These are phyloP conservation scores for Hymenoscyphus infarciens DNA, from an alignment of 2,329 filamentous ascomycete genomes.

Conservation along the genomic window DNA sequence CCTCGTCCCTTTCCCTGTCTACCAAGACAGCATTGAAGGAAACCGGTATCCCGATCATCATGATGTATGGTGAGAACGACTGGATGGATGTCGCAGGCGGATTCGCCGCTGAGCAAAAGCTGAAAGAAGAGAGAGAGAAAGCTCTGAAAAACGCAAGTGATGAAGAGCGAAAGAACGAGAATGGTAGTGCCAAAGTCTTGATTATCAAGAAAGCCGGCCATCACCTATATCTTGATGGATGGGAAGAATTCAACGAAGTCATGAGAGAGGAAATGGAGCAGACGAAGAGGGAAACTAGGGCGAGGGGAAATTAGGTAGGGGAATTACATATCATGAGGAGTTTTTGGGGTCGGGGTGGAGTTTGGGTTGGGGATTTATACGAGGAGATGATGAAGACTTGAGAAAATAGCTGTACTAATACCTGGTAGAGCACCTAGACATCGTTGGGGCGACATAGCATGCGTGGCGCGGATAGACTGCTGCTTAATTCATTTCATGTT, in stretches of 20 bases:
- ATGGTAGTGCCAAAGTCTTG: constrained; percentile 77
- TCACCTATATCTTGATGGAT: constrained; percentile 68
- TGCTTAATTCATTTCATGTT: neutral
- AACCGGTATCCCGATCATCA: constrained; percentile 74
- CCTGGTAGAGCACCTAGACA: neutral
- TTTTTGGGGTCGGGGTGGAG: neutral
- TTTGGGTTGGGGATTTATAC: neutral
- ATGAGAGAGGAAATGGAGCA: constrained; percentile 65
- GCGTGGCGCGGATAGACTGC: neutral
- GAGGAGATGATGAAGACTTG: neutral
- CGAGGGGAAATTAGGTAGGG: neutral
- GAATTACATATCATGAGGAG: neutral
- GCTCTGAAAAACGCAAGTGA: constrained; percentile 58
- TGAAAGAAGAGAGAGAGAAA: constrained; percentile 63
- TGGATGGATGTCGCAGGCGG: constrained; percentile 98
- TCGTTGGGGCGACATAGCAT: neutral
- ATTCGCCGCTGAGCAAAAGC: constrained; percentile 71
- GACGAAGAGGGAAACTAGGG: constrained; percentile 27
- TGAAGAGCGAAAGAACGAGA: constrained; percentile 68
- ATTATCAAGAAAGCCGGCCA: constrained; percentile 71
- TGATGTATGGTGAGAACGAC: constrained; percentile 97
- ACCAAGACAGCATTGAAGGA: constrained; percentile 25
- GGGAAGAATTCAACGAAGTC: constrained; percentile 65
- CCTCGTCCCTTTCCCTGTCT: constrained; percentile 8
- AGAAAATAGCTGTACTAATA: constrained; percentile 4